Conservation (phyloP, 2,329 filamentous ascomycete species). For the Ceratocystiopsis sp. region DNA sequence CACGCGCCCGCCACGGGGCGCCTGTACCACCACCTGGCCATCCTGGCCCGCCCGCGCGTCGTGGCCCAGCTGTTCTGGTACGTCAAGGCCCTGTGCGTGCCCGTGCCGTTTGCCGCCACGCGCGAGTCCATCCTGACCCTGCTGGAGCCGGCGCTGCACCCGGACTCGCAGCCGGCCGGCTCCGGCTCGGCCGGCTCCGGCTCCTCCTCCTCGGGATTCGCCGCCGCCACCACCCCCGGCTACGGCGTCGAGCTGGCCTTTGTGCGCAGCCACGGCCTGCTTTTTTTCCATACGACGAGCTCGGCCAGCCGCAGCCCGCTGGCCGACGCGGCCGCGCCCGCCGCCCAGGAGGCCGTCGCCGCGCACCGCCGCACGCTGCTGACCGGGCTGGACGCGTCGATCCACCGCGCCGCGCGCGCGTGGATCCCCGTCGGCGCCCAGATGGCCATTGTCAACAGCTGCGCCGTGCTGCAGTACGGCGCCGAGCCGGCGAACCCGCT, state of each 20-base stretch:
- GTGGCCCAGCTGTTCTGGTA: slow-evolving; percentile 60
- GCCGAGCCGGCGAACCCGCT: slow-evolving; percentile 15
- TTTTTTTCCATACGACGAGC: too few relatives aligned
- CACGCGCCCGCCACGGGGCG: slow-evolving; percentile 58
- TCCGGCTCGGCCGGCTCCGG: too few relatives aligned
- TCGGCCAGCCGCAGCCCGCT: too few relatives aligned
- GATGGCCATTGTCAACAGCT: slow-evolving; percentile 38
- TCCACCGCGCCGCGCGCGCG: slow-evolving; percentile 30
- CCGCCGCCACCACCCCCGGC: too few relatives aligned
- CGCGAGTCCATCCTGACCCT: slow-evolving; percentile 54
- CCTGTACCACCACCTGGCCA: slow-evolving; percentile 77
- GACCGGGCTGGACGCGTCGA: slow-evolving; percentile 35
- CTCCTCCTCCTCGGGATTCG: too few relatives aligned
- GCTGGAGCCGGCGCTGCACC: slow-evolving; percentile 45
- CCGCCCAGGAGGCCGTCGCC: slow-evolving; percentile 48
- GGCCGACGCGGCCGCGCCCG: too few relatives aligned
- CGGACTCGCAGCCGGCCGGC: too few relatives aligned
- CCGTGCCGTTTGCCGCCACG: slow-evolving; percentile 48
- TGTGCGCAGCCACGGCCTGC: too few relatives aligned
- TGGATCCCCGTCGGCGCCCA: slow-evolving; percentile 38
- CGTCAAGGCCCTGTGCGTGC: slow-evolving; percentile 50
- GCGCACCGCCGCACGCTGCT: slow-evolving; percentile 30
- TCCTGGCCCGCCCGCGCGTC: slow-evolving; percentile 52
- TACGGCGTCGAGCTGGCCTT: too few relatives aligned
- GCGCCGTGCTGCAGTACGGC: slow-evolving; percentile 36